Evolutionary conservation across 306 rosid genomes (phyloP).

Genomic region (Dalbergia cultrata): DNA sequence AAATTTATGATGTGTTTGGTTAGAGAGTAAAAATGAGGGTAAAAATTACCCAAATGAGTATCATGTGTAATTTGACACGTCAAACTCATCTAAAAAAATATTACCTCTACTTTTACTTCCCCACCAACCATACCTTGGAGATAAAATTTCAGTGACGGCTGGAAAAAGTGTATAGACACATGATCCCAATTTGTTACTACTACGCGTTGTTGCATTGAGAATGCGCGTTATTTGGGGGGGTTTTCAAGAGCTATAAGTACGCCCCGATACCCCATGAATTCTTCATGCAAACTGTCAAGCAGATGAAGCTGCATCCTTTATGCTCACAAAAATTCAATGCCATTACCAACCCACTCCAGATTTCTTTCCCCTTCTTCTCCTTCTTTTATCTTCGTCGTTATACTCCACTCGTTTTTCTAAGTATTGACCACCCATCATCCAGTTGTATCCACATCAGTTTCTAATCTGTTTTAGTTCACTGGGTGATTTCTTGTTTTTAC

Average conservation of each 20-base stretch:
- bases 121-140: no score
- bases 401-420: slow-evolving; percentile 21
- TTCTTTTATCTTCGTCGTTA: background rate
- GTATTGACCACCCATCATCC: background rate
- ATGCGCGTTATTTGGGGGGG: slow-evolving; percentile 44
- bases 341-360: background rate
- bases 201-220: slow-evolving; percentile 31
- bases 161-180: background rate
- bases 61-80: no score
- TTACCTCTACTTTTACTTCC: no score
- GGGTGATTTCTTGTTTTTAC: slow-evolving; percentile 40
- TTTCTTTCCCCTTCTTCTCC: background rate
- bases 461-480: slow-evolving; percentile 41
- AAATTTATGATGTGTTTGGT: no score
- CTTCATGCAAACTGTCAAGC: slow-evolving; percentile 45
- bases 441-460: slow-evolving; percentile 12
- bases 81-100: no score
- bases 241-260: slow-evolving; percentile 43
- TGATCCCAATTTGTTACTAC: background rate
- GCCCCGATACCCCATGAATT: slow-evolving; percentile 35
- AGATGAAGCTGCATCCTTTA: slow-evolving; percentile 22
- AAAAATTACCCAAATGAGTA: no score
- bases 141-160: no score
- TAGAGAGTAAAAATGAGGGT: no score
- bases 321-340: slow-evolving; percentile 32